A percentile compares a stretch with the other conserved stretches of the same genome.
phyloP scores from a whole-genome alignment of 257 asterid species.

The Fraxinus quadrangulata region DNA sequence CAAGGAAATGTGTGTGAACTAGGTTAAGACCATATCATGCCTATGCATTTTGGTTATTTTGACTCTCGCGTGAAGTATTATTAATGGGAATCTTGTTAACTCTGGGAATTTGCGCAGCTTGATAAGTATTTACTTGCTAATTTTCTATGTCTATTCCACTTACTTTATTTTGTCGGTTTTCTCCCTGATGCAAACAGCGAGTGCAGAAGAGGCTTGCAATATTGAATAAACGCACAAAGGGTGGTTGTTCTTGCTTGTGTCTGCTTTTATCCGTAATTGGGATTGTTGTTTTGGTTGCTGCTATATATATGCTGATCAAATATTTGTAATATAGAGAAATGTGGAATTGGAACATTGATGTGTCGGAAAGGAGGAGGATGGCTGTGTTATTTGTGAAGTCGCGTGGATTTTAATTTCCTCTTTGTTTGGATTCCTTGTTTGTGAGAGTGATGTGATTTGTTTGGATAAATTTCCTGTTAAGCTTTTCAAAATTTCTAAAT shows the following conservation, averaged over 20 bases:
- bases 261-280: slow-evolving; percentile 68
- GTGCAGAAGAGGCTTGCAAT: slow-evolving; percentile 80
- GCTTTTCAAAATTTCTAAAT: not conserved
- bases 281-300: slow-evolving; percentile 56
- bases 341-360: not conserved
- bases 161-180: slow-evolving; percentile 6
- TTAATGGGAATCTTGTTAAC: not conserved
- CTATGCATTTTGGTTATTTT: not conserved
- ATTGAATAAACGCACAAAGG: slow-evolving; percentile 75
- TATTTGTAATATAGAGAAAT: slow-evolving; percentile 51
- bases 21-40: not conserved
- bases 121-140: not conserved
- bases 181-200: slow-evolving; percentile 43
- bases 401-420: not conserved
- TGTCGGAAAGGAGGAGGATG: not conserved
- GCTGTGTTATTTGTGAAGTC: slow-evolving; percentile 9
- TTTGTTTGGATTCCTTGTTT: not conserved
- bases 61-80: not conserved
- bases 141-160: not conserved
- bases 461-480: not conserved
- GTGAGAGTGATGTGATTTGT: not conserved
- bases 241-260: slow-evolving; percentile 88
- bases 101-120: not conserved
- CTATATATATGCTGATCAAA: slow-evolving; percentile 69
- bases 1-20: not conserved